Conservation (phyloP, 192 early-diverging fungal species). For the Coemansia sp. region DNA sequence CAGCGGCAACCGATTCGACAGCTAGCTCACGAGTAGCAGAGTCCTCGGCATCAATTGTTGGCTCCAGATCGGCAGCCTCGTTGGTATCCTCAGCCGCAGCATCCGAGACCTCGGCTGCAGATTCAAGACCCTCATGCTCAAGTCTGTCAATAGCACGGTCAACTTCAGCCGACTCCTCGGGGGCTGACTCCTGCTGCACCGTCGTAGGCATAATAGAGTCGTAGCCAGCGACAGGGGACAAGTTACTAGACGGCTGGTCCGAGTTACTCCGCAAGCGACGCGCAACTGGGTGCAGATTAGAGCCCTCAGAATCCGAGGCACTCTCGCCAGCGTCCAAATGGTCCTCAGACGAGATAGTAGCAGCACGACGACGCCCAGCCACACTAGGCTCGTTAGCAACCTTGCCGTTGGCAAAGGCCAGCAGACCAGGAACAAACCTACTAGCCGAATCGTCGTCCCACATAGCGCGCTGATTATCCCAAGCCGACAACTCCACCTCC, state of each 20-base stretch:
- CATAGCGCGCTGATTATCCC: conserved; percentile 26
- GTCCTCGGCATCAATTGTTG: not conserved
- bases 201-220: not conserved
- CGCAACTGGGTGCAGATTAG: not conserved
- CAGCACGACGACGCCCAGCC: conserved; percentile 18
- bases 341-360: conserved; percentile 18
- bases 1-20: not conserved
- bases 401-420: conserved; percentile 32
- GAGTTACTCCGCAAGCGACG: conserved; percentile 15
- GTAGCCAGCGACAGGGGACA: not conserved
- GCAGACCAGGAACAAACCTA: conserved; percentile 47
- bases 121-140: not conserved
- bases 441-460: conserved; percentile 17
- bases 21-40: not conserved
- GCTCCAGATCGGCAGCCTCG: not conserved
- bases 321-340: conserved; percentile 9
- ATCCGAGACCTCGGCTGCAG: not conserved
- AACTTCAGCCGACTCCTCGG: not conserved
- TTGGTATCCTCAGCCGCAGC: conserved; percentile 2
- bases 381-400: conserved; percentile 1
- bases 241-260: not conserved
- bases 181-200: not conserved
- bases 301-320: not conserved
- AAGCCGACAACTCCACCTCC: not conserved
- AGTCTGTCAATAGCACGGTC: not conserved